Evolutionary conservation across 306 rosid species (phyloP).

Genomic region (Quercus wislizeni): DNA sequence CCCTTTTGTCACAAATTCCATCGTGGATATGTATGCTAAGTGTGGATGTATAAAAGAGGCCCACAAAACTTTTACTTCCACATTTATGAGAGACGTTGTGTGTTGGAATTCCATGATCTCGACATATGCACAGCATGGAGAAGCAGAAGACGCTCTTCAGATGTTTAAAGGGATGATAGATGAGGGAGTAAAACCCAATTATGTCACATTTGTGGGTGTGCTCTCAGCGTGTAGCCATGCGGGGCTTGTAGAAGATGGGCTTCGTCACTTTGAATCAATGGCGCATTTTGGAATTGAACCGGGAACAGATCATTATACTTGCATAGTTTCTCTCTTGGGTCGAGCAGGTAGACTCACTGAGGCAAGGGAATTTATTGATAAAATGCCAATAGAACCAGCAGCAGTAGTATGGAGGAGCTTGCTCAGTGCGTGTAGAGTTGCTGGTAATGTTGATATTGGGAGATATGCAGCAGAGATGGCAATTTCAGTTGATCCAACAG

Average conservation of each 20-base stretch:
- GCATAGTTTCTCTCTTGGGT: slow-evolving; percentile 80
- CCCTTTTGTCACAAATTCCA: slow-evolving; percentile 66
- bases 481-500: slow-evolving; percentile 59
- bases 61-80: slow-evolving; percentile 41
- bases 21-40: slow-evolving; percentile 87
- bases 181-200: slow-evolving; percentile 56
- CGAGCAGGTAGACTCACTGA: slow-evolving; percentile 64
- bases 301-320: slow-evolving; percentile 83
- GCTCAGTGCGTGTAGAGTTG: slow-evolving; percentile 77
- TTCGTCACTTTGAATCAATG: slow-evolving; percentile 64
- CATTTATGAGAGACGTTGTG: slow-evolving; percentile 53
- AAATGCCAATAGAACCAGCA: slow-evolving; percentile 72
- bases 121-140: slow-evolving; percentile 88
- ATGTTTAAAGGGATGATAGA: slow-evolving; percentile 53
- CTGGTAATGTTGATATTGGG: slow-evolving; percentile 72
- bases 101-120: slow-evolving; percentile 95
- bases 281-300: slow-evolving; percentile 52
- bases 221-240: slow-evolving; percentile 88
- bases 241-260: slow-evolving; percentile 74
- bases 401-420: slow-evolving; percentile 88
- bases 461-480: slow-evolving; percentile 85
- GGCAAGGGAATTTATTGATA: slow-evolving; percentile 65
- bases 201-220: slow-evolving; percentile 74
- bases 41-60: slow-evolving; percentile 81
- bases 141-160: slow-evolving; percentile 57